phyloP scores from a whole-genome alignment of 495 filamentous ascomycete species.

The Hypoxylon subgilvum region DNA sequence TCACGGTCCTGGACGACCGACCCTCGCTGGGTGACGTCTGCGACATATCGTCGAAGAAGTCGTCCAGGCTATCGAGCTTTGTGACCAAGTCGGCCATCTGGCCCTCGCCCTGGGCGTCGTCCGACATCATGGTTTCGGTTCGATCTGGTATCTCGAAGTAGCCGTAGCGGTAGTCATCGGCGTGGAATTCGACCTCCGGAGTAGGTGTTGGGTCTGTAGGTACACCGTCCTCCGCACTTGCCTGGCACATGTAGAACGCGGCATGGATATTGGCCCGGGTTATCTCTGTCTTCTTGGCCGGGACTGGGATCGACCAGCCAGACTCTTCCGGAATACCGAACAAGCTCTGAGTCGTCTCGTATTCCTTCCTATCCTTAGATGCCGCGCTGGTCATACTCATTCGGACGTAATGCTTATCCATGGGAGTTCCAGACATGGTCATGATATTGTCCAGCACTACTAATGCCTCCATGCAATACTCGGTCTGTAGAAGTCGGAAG shows the following conservation, averaged over 20 bases:
- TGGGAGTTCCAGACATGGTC: constrained; percentile 87
- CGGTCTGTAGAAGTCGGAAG: constrained; percentile 86
- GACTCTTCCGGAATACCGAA: constrained; percentile 96
- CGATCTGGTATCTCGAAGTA: constrained; percentile 72
- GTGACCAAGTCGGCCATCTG: constrained; percentile 84
- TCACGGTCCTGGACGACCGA: constrained; percentile 66
- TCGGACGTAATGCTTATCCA: constrained; percentile 90
- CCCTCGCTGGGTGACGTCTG: constrained; percentile 61
- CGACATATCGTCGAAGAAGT: constrained; percentile 80
- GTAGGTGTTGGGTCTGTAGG: constrained; percentile 73
- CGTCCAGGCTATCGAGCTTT: constrained; percentile 90
- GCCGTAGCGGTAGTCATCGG: constrained; percentile 82
- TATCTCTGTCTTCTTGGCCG: constrained; percentile 80
- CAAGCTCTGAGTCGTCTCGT: constrained; percentile 88
- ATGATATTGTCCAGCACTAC: constrained; percentile 93
- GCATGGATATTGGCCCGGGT: constrained; percentile 94
- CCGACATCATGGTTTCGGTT: constrained; percentile 89
- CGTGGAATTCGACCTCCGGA: constrained; percentile 88
- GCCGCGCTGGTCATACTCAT: constrained; percentile 94
- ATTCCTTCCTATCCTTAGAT: constrained; percentile 86
- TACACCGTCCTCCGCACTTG: constrained; percentile 51
- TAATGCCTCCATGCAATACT: constrained; percentile 88
- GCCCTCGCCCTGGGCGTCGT: constrained; percentile 73
- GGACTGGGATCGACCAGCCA: constrained; percentile 95
- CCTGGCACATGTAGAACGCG: constrained; percentile 87